phyloP scores from a whole-genome alignment of 2,329 filamentous ascomycete genomes.

The Pseudogymnoascus sp. region DNA sequence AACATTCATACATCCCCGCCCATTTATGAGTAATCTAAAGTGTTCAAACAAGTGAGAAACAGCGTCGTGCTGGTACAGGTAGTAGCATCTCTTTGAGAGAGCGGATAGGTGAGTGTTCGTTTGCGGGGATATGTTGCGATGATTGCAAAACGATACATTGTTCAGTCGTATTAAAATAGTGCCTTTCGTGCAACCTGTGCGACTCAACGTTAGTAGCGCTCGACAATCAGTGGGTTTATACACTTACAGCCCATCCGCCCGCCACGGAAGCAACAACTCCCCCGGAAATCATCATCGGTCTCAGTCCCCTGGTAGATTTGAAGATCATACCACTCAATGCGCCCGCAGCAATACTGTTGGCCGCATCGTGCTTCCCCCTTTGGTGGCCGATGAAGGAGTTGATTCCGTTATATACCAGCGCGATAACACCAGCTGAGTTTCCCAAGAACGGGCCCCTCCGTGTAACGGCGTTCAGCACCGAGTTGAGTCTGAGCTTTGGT shows the following conservation, averaged over 20 bases:
- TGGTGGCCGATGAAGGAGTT: slow-evolving; percentile 75
- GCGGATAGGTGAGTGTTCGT: slow-evolving; percentile 13
- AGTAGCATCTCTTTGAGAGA: slow-evolving; percentile 14
- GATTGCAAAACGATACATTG: slow-evolving; percentile 9
- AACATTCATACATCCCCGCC: slow-evolving; percentile 30
- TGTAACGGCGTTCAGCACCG: slow-evolving; percentile 88
- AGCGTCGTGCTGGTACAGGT: slow-evolving; percentile 25
- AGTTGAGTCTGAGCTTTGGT: slow-evolving; percentile 87
- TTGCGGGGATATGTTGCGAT: slow-evolving; percentile 8
- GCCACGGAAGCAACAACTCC: slow-evolving; percentile 81
- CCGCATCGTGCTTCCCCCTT: slow-evolving; percentile 78
- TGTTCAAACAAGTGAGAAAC: slow-evolving; percentile 24
- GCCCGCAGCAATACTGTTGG: slow-evolving; percentile 81
- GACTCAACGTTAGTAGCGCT: slow-evolving; percentile 18
- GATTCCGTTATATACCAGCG: slow-evolving; percentile 90
- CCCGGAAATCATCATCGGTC: slow-evolving; percentile 91
- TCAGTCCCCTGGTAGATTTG: slow-evolving; percentile 84
- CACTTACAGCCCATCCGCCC: slow-evolving; percentile 80
- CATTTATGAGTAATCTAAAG: slow-evolving; percentile 26
- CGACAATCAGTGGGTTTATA: neutral
- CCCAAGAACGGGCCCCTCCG: slow-evolving; percentile 88
- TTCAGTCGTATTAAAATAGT: slow-evolving; percentile 33
- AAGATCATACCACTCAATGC: slow-evolving; percentile 87
- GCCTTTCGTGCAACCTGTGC: slow-evolving; percentile 42
- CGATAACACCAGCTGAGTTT: slow-evolving; percentile 91